Base-by-base conservation (phyloP, 2,329 filamentous ascomycete species). In the Beauveria sp. region DNA sequence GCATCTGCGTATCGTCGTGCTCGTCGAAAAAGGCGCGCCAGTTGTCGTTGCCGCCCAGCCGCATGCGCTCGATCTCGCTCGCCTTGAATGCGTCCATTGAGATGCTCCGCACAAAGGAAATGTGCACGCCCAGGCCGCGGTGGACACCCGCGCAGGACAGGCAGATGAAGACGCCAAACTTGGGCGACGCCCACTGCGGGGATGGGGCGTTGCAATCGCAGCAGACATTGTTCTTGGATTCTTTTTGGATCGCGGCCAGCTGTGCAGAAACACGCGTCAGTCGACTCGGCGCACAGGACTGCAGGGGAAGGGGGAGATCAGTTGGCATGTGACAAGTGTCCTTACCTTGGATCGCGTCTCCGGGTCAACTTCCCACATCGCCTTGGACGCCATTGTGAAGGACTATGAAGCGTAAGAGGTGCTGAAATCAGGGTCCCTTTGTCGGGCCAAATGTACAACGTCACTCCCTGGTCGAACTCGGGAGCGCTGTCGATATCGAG, bases 51-150 rank as follows among this genome's bases (percentile, higher is more conserved):
- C 95, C 95, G 51, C 93, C 95, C 24, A 89, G 81, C 63, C 93
- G 86, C 95, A 99, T 98, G 67, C 93, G 89, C 76, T 91, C 88
- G 70, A 98, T 93, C 77, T 99, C 95, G 69, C 84, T 84, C 66
- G 87, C 85, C 76, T 99, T 99, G 81, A 99, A 98, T 62, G 92
- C 92, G 78, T 99, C 95, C 95, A 99, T 99, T 65, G 91, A 96
- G 71, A 98, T 95, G 70, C 90, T 95, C 64, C 95, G 89, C 66
- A 99, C 93, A 78, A 99, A 99, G 73, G 92, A 96, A 75, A 99
- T 96, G 80, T 99, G 95, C 42, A 99, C 95, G 64, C 95, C 95
- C 34, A 99, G 86, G 3, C 92, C 92, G 65, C 95, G 89, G 78
- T 99, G 95, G 59, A 95, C 90, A 68, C 95, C 95, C 40, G 93